Conservation (phyloP, 345 rosid genomes). For the Linum usitatissimum region DNA sequence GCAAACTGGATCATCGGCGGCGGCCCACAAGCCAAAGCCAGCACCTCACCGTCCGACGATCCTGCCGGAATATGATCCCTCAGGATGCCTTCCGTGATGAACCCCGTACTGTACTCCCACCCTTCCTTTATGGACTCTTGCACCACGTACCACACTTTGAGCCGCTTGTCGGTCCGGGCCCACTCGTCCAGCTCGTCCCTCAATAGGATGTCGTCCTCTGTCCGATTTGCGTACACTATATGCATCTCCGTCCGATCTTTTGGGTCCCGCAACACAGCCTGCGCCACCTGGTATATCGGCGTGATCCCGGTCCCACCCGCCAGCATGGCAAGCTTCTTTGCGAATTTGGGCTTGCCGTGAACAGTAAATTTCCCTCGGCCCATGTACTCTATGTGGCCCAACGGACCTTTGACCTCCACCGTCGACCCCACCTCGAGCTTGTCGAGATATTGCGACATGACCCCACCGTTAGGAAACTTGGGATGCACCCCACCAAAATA, state of each 20-base stretch:
- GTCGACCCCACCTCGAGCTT: slow-evolving; percentile 47
- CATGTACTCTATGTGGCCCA: slow-evolving; percentile 75
- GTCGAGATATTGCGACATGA: slow-evolving; percentile 71
- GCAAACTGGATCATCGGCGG: slow-evolving; percentile 96
- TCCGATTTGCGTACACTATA: slow-evolving; percentile 79
- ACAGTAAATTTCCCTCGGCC: slow-evolving; percentile 62
- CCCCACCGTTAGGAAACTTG: slow-evolving; percentile 74
- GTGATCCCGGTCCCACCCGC: slow-evolving; percentile 95
- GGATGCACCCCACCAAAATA: slow-evolving; percentile 75
- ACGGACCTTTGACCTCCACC: slow-evolving; percentile 74
- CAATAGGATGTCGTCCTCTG: slow-evolving; percentile 71
- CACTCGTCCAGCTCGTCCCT: slow-evolving; percentile 76
- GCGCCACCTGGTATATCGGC: slow-evolving; percentile 72
- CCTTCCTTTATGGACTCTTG: slow-evolving; percentile 40
- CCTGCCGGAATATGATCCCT: slow-evolving; percentile 61
- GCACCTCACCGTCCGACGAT: slow-evolving; percentile 29
- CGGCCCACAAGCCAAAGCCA: slow-evolving; percentile 86
- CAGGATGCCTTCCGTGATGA: slow-evolving; percentile 49
- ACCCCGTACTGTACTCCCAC: slow-evolving; percentile 72
- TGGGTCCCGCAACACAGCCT: slow-evolving; percentile 62
- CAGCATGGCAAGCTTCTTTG: slow-evolving; percentile 72
- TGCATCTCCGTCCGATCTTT: slow-evolving; percentile 73
- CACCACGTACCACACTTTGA: slow-evolving; percentile 87
- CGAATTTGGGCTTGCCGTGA: slow-evolving; percentile 63
- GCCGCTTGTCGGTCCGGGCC: slow-evolving; percentile 44